Base-by-base conservation (phyloP, 352 stramenopile genomes). In the Pythium graminicola region DNA sequence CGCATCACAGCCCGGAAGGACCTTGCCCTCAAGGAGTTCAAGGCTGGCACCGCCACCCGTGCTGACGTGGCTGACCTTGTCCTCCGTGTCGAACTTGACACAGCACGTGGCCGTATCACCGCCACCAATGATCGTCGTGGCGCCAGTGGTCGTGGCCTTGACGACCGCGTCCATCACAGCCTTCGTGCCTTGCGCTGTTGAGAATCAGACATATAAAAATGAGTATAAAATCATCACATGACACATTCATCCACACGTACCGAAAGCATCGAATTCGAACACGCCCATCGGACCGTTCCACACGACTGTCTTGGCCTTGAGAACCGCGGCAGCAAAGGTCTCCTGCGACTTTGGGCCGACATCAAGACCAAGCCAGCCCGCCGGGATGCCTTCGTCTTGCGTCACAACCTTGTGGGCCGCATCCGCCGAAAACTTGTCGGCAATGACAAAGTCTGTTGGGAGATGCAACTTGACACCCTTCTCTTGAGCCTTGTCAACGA, bases 211-310 rank as follows among this genome's bases (percentile, higher is more conserved):
- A 22, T 17, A 44, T n/a, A 14, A 20, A 40, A 23, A 26, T 28
- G 16, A 57, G n/a, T 9, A 14, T 42, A n/a, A 7, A 40, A 38
- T 26, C 26, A 44, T 50, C 38, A 22, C 40, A 43, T 44, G 7
- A 23, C 27, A 40, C 16, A 48, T 14, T 10, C 23, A 27, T 26
- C n/a, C 19, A 28, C 17, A 70, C 62, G 52, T 87, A 72, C 81
- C 76, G 62, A 99, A 99, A 17, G 86, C 86, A 51, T 99, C 90
- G 56, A 99, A 98, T 79, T 99, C 97, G 72, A 99, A 99, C 41
- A 99, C 97, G 53, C 97, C 97, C 93, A 99, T 99, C 23, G 97
- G 97, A 49, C 97, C 97, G 81, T 99, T 99, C 97, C 98, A 99
- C 50, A 99, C 95, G 50, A 99, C 67, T 27, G 96, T 99, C 71